These are phyloP conservation scores for Trichoderma pleuroti DNA, from an alignment of 2,329 filamentous ascomycete species.

Conservation along the genomic window DNA sequence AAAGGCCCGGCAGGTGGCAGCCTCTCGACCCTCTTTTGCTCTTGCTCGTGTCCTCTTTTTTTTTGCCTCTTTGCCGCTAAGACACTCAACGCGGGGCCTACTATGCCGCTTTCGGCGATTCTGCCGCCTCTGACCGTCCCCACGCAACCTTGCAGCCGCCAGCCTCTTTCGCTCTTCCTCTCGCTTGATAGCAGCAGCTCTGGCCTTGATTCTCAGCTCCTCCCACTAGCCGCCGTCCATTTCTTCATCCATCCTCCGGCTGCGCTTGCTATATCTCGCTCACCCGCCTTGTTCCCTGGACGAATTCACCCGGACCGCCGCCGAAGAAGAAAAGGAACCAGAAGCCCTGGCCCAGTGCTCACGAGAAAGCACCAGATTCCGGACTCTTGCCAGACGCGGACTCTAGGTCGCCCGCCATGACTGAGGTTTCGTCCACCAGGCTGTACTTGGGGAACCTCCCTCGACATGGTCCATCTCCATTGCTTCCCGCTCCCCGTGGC, in stretches of 20 bases:
- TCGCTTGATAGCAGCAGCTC: slow-evolving; percentile 11
- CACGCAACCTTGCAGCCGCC: slow-evolving; percentile 10
- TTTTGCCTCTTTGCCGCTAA: slow-evolving; percentile 15
- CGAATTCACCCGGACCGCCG: slow-evolving; percentile 6
- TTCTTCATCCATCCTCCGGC: neutral
- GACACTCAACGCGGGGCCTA: slow-evolving; percentile 11
- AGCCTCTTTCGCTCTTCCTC: slow-evolving; percentile 24
- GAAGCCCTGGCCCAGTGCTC: neutral
- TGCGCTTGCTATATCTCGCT: neutral
- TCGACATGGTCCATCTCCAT: slow-evolving; percentile 69
- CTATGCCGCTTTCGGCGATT: slow-evolving; percentile 20
- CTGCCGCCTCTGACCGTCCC: slow-evolving; percentile 29
- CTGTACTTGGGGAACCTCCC: slow-evolving; percentile 98
- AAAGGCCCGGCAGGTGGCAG: neutral
- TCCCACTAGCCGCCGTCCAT: neutral
- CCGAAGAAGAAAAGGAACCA: neutral
- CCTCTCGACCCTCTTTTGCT: neutral
- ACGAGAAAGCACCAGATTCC: neutral
- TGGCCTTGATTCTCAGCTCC: neutral
- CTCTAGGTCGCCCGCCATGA: slow-evolving; percentile 52
- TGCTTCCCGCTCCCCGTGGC: slow-evolving; percentile 28
- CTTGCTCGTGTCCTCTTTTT: neutral
- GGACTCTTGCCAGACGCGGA: neutral
- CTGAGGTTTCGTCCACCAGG: slow-evolving; percentile 88
- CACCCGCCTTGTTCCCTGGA: neutral